Percentiles rank a stretch among this genome's conserved stretches.
These are phyloP conservation scores for Cephaloascus albidus DNA, from an alignment of 805 yeast species.

Conservation along the genomic window DNA sequence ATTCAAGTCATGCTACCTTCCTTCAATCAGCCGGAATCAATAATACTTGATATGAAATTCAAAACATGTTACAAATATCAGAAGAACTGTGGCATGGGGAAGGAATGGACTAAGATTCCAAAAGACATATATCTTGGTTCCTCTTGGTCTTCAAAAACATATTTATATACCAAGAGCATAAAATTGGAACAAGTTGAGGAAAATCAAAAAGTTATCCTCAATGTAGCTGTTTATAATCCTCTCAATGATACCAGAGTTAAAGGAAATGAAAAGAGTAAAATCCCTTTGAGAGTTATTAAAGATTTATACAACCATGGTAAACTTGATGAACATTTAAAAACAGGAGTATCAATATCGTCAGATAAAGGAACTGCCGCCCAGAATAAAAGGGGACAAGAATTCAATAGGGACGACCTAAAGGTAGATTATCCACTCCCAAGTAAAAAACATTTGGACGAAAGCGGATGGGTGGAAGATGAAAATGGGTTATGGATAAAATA, in stretches of 20 bases:
- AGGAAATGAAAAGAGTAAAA: constrained; percentile 22
- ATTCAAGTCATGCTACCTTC: constrained; percentile 24
- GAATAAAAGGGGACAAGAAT: constrained; percentile 7
- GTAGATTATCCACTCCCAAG: constrained; percentile 19
- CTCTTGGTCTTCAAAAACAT: constrained; percentile 33
- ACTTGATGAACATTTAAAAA: constrained; percentile 4
- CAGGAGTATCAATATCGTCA: constrained; percentile 4
- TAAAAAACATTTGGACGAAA: constrained; percentile 19
- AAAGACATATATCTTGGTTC: constrained; percentile 38
- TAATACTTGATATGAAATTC: constrained; percentile 31
- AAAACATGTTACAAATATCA: constrained; percentile 15
- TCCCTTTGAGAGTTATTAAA: constrained; percentile 19
- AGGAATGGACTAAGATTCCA: constrained; percentile 31
- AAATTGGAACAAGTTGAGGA: constrained; percentile 4
- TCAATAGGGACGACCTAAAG: constrained; percentile 11
- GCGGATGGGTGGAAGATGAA: constrained; percentile 37
- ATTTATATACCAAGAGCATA: constrained; percentile 18
- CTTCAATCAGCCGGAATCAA: constrained; percentile 32
- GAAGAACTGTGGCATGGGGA: constrained; percentile 11
- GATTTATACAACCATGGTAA: constrained; percentile 15
- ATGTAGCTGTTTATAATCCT: constrained; percentile 26
- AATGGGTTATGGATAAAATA: constrained; percentile 54
- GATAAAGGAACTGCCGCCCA: constrained; percentile 6
- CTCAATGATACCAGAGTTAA: constrained; percentile 19
- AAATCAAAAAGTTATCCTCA: constrained; percentile 23